Conservation (phyloP, 768 basidiomycete species). For the Rhodocollybia butyracea region DNA sequence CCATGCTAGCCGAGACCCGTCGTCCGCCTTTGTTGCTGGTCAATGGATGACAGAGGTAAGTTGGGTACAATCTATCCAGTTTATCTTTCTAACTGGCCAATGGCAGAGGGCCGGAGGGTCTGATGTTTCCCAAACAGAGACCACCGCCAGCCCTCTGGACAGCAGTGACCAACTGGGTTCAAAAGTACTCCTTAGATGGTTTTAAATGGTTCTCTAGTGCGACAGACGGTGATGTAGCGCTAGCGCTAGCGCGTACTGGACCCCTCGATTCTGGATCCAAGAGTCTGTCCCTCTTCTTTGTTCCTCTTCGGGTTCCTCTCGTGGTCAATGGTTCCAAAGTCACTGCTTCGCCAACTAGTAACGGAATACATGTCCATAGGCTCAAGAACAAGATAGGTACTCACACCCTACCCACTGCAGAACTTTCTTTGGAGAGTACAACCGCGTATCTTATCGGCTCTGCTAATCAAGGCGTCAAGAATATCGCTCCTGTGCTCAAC, state of each 20-base stretch:
- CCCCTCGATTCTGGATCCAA: slow-evolving; percentile 51
- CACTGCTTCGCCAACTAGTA: slow-evolving; percentile 45
- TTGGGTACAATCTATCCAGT: slow-evolving; percentile 23
- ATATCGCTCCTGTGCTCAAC: slow-evolving; percentile 68
- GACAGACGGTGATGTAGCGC: slow-evolving; percentile 68
- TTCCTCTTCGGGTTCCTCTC: slow-evolving; percentile 61
- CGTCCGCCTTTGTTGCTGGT: slow-evolving; percentile 63
- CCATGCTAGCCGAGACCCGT: slow-evolving; percentile 53
- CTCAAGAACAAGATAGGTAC: slow-evolving; percentile 82
- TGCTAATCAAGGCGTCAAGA: slow-evolving; percentile 58
- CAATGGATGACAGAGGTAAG: slow-evolving; percentile 84
- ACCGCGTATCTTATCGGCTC: slow-evolving; percentile 63
- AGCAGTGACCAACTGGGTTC: slow-evolving; percentile 39
- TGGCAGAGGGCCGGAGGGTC: slow-evolving; percentile 66
- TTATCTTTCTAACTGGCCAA: not conserved
- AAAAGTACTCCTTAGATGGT: slow-evolving; percentile 57
- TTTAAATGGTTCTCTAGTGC: slow-evolving; percentile 88
- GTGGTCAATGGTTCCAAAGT: slow-evolving; percentile 38
- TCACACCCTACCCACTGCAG: slow-evolving; percentile 70
- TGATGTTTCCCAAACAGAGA: slow-evolving; percentile 74
- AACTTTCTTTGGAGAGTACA: slow-evolving; percentile 58
- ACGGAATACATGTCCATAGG: slow-evolving; percentile 67
- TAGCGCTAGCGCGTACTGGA: slow-evolving; percentile 75
- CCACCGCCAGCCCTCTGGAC: slow-evolving; percentile 43
- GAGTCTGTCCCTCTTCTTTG: slow-evolving; percentile 69